These are phyloP conservation scores for Metarhizium album DNA, from an alignment of 2,329 filamentous ascomycete genomes.

Conservation along the genomic window DNA sequence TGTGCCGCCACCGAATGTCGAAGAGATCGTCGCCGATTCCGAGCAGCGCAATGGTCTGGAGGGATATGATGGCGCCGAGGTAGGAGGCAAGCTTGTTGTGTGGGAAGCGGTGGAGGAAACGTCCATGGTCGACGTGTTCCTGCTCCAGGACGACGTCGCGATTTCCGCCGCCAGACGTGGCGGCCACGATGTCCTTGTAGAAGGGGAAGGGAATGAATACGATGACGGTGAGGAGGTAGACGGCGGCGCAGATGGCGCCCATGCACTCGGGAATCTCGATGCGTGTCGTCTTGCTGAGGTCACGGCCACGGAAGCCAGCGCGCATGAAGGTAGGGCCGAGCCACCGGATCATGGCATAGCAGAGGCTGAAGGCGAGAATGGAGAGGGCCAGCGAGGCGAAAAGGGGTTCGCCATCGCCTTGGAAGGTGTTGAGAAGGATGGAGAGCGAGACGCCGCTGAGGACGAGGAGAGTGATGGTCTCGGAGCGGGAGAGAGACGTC, in stretches of 20 bases:
- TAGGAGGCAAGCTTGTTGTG: slow-evolving; percentile 96
- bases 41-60: slow-evolving; percentile 82
- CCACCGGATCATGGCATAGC: slow-evolving; percentile 85
- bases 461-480: slow-evolving; percentile 45
- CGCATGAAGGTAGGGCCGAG: slow-evolving; percentile 81
- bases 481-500: slow-evolving; percentile 36
- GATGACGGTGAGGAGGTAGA: slow-evolving; percentile 83
- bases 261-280: slow-evolving; percentile 88
- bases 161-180: slow-evolving; percentile 88
- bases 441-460: slow-evolving; percentile 60
- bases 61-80: slow-evolving; percentile 82
- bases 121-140: slow-evolving; percentile 47
- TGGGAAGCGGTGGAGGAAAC: slow-evolving; percentile 83
- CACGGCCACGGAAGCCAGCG: slow-evolving; percentile 79
- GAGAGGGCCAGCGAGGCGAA: slow-evolving; percentile 82
- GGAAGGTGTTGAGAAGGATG: slow-evolving; percentile 70
- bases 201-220: slow-evolving; percentile 94
- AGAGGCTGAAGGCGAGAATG: slow-evolving; percentile 68
- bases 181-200: slow-evolving; percentile 94
- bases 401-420: slow-evolving; percentile 78
- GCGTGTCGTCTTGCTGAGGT: slow-evolving; percentile 62
- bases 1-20: slow-evolving; percentile 97
- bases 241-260: slow-evolving; percentile 85
- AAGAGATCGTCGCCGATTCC: slow-evolving; percentile 94
- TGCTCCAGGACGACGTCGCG: slow-evolving; percentile 70